Conservation (phyloP, 345 rosid genomes). For the Clausena lansium region DNA sequence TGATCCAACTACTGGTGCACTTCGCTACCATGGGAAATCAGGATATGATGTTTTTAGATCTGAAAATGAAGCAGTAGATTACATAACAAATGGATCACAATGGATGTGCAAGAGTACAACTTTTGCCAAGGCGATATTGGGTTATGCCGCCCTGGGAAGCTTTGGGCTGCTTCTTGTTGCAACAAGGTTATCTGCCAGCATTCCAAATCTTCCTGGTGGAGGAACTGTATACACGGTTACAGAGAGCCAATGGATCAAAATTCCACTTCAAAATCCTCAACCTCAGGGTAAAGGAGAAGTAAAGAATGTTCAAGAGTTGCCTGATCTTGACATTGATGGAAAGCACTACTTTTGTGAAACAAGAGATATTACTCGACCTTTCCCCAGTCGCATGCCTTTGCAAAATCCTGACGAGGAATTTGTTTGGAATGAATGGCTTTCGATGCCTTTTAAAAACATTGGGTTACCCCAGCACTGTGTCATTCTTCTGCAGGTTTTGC, state of each 20-base stretch:
- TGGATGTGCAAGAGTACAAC: conserved; percentile 46
- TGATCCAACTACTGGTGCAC: conserved; percentile 85
- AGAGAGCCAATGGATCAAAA: conserved; percentile 90
- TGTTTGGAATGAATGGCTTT: conserved; percentile 94
- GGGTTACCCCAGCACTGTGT: conserved; percentile 71
- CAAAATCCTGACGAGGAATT: conserved; percentile 83
- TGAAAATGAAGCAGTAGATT: conserved; percentile 77
- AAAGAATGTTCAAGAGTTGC: conserved; percentile 81
- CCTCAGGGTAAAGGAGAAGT: conserved; percentile 84
- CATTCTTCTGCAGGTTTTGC: conserved; percentile 88
- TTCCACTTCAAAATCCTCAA: conserved; percentile 74
- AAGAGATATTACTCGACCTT: conserved; percentile 83
- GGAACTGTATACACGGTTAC: conserved; percentile 78
- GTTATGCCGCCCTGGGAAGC: conserved; percentile 86
- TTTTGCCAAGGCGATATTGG: conserved; percentile 71
- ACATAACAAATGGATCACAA: conserved; percentile 62
- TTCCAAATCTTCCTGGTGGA: conserved; percentile 88
- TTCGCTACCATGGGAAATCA: conserved; percentile 60
- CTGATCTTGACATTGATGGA: conserved; percentile 92
- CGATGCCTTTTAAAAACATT: conserved; percentile 64
- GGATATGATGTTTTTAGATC: conserved; percentile 71
- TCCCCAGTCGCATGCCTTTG: conserved; percentile 76
- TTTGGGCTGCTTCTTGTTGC: conserved; percentile 84
- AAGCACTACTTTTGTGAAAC: conserved; percentile 93
- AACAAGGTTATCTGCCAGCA: conserved; percentile 63